Percentiles rank a stretch among this genome's conserved stretches.
phyloP scores from a whole-genome alignment of 1,284 basidiomycete genomes.

The Neolentinus lepideus region DNA sequence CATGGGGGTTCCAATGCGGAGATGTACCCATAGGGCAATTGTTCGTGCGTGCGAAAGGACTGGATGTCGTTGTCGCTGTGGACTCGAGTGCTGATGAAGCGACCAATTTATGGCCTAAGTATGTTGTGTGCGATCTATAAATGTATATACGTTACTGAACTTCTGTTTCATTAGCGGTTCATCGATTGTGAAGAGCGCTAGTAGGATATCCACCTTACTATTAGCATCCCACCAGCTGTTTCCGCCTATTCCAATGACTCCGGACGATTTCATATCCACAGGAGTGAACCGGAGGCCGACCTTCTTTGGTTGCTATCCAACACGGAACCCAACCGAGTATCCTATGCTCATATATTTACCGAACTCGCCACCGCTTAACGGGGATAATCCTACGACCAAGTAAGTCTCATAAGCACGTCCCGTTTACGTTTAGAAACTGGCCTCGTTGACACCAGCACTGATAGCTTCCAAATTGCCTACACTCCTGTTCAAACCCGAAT shows the following conservation, averaged over 20 bases:
- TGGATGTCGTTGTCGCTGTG: constrained; percentile 67
- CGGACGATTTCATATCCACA: constrained; percentile 48
- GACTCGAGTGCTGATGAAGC: constrained; percentile 59
- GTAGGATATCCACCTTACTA: constrained; percentile 37
- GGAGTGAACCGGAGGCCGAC: constrained; percentile 66
- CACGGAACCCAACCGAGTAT: constrained; percentile 38
- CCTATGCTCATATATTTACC: constrained; percentile 59
- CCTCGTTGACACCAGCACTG: constrained; percentile 30
- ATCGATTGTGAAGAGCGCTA: constrained; percentile 30
- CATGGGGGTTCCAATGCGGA: constrained; percentile 56
- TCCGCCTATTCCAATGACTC: constrained; percentile 48
- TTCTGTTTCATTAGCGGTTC: constrained; percentile 36
- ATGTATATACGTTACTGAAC: too few species aligned
- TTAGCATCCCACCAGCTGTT: constrained; percentile 51
- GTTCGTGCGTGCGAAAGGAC: constrained; percentile 50
- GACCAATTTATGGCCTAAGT: constrained; percentile 61
- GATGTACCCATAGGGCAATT: constrained; percentile 58
- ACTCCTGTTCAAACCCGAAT: constrained; percentile 34
- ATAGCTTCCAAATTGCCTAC: constrained; percentile 45
- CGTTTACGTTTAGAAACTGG: background rate
- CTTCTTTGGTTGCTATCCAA: constrained; percentile 71
- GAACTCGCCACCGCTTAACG: constrained; percentile 54
- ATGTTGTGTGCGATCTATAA: constrained; percentile 13
- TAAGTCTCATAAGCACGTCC: constrained; percentile 22
- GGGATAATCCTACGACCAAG: constrained; percentile 53